A percentile compares a stretch with the other conserved stretches of the same genome.
Conservation (phyloP, 768 basidiomycete species). For the Stropharia rugosoannulata region DNA sequence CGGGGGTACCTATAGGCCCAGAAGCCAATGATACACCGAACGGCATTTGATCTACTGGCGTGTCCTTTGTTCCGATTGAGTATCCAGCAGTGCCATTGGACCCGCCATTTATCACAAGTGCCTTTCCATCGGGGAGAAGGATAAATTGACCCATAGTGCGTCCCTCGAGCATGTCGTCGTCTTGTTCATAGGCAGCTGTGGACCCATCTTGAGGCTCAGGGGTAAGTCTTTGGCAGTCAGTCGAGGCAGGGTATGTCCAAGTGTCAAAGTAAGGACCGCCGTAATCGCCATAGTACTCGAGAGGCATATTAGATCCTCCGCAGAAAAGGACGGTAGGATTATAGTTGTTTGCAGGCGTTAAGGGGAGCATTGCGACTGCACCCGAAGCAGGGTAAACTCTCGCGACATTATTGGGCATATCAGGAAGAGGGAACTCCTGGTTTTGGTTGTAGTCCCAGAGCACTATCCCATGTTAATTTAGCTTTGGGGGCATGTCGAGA, state of each 20-base stretch:
- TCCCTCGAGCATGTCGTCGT: conserved; percentile 72
- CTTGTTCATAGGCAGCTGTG: conserved; percentile 56
- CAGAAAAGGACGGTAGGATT: conserved; percentile 86
- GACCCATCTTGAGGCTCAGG: conserved; percentile 80
- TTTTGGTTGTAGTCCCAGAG: conserved; percentile 43
- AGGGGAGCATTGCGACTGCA: conserved; percentile 85
- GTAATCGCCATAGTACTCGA: conserved; percentile 74
- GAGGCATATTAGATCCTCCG: conserved; percentile 81
- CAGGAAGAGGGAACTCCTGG: conserved; percentile 59
- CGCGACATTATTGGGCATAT: conserved; percentile 71
- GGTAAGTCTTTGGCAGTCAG: conserved; percentile 79
- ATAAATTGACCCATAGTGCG: conserved; percentile 97
- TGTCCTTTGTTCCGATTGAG: conserved; percentile 52
- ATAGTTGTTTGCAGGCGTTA: conserved; percentile 89
- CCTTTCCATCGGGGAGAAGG: conserved; percentile 70
- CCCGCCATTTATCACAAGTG: conserved; percentile 85
- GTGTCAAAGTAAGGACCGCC: conserved; percentile 70
- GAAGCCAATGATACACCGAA: conserved; percentile 74
- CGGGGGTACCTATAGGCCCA: conserved; percentile 74
- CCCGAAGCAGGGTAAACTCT: conserved; percentile 92
- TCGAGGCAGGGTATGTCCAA: conserved; percentile 66
- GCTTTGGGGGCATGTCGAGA: background rate
- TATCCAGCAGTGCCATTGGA: conserved; percentile 91
- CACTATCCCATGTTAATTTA: conserved; percentile 14
- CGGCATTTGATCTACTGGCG: conserved; percentile 55